phyloP scores from a whole-genome alignment of 768 basidiomycete genomes.

The Tylopilus sp. region DNA sequence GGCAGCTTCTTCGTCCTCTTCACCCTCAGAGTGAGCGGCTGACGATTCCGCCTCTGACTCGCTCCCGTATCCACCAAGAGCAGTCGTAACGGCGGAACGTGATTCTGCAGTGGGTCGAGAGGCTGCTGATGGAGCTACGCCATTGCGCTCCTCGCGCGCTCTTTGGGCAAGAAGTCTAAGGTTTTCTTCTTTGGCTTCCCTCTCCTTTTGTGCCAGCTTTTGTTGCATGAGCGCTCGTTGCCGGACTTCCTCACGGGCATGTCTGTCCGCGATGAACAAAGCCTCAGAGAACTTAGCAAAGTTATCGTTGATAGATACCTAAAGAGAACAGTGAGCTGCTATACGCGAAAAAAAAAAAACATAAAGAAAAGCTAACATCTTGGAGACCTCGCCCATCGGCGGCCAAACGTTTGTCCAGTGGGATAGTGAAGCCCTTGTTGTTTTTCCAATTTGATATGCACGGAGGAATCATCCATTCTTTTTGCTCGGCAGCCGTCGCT shows the following conservation, averaged over 20 bases:
- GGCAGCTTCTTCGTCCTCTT: slow-evolving; percentile 78
- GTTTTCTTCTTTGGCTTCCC: slow-evolving; percentile 92
- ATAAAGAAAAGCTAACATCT: slow-evolving; percentile 75
- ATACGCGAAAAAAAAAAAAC: neutral
- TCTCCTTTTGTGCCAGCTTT: slow-evolving; percentile 97
- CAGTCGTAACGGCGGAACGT: slow-evolving; percentile 68
- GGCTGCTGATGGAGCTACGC: slow-evolving; percentile 56
- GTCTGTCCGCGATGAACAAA: slow-evolving; percentile 91
- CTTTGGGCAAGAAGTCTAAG: slow-evolving; percentile 91
- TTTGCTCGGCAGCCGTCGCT: slow-evolving; percentile 95
- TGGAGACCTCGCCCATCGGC: slow-evolving; percentile 98
- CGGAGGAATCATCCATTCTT: slow-evolving; percentile 99
- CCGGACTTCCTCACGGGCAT: slow-evolving; percentile 96
- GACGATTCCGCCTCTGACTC: slow-evolving; percentile 55
- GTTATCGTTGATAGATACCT: slow-evolving; percentile 99
- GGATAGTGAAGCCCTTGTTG: slow-evolving; percentile 99
- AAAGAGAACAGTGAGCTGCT: neutral
- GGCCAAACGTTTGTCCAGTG: slow-evolving; percentile 94
- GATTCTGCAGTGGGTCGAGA: slow-evolving; percentile 64
- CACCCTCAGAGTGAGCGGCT: slow-evolving; percentile 52
- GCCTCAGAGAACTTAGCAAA: slow-evolving; percentile 99
- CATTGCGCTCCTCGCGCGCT: slow-evolving; percentile 90
- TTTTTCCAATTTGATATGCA: slow-evolving; percentile 99
- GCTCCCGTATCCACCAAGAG: slow-evolving; percentile 84
- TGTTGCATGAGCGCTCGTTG: slow-evolving; percentile 98